Conservation (phyloP, 2,329 filamentous ascomycete species). For the Didymosphaeria variabile region DNA sequence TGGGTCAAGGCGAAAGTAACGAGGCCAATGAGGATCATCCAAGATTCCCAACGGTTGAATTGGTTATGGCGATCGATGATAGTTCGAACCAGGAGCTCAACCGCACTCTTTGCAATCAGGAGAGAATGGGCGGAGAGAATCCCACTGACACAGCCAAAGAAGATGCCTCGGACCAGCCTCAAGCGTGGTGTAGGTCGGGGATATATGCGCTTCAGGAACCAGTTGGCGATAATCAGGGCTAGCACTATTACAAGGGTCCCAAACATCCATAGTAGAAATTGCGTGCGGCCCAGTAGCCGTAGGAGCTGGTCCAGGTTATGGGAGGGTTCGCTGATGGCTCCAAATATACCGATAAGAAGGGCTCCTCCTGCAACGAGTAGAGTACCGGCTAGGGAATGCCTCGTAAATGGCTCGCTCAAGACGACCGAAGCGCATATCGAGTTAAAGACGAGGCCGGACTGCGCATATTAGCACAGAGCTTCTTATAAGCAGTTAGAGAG, state of each 20-base stretch:
- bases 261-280: constrained; percentile 90
- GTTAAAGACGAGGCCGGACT: constrained; percentile 96
- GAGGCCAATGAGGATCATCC: constrained; percentile 85
- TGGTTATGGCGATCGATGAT: constrained; percentile 88
- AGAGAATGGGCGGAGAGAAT: constrained; percentile 93
- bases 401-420: constrained; percentile 91
- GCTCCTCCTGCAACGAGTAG: constrained; percentile 87
- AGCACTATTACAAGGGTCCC: constrained; percentile 78
- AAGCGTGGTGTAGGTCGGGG: constrained; percentile 66
- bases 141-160: constrained; percentile 87
- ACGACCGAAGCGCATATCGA: constrained; percentile 95
- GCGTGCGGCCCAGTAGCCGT: constrained; percentile 72
- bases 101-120: constrained; percentile 93
- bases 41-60: constrained; percentile 94
- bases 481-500: neutral
- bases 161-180: constrained; percentile 80
- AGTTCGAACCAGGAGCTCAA: constrained; percentile 90
- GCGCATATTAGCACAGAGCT: constrained; percentile 19
- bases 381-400: constrained; percentile 90
- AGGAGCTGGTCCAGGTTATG: constrained; percentile 87
- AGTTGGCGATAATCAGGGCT: constrained; percentile 65
- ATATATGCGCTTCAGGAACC: constrained; percentile 50
- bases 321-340: constrained; percentile 90
- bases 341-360: constrained; percentile 91
- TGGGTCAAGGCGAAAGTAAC: constrained; percentile 85